A percentile compares a stretch with the other conserved stretches of the same genome.
These are phyloP conservation scores for Pyropia haitanensis DNA, from an alignment of 23 red algal genomes.

Conservation along the genomic window DNA sequence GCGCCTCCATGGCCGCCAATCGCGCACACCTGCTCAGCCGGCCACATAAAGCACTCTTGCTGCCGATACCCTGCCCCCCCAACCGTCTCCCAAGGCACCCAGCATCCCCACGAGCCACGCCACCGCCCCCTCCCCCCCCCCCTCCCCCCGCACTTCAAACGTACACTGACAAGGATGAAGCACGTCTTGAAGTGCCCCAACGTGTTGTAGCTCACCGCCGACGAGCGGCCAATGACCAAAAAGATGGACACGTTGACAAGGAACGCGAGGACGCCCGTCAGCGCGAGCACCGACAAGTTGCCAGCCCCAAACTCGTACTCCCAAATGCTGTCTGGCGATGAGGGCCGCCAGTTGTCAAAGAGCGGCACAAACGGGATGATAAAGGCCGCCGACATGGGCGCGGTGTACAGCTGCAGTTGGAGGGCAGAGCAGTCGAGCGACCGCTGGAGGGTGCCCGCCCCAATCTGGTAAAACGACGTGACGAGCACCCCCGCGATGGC, in stretches of 20 bases:
- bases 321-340: slow-evolving; percentile 63
- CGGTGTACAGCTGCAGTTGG: slow-evolving; percentile 80
- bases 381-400: slow-evolving; percentile 73
- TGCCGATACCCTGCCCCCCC: too few relatives aligned
- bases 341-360: slow-evolving; percentile 54
- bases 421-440: slow-evolving; percentile 67
- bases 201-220: slow-evolving; percentile 83
- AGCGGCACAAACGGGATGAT: slow-evolving; percentile 75
- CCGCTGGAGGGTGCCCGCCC: slow-evolving; percentile 90
- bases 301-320: slow-evolving; percentile 53
- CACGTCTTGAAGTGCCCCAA: slow-evolving; percentile 86
- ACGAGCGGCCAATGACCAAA: slow-evolving; percentile 78
- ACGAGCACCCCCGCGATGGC: slow-evolving; percentile 79
- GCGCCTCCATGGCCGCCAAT: too few relatives aligned
- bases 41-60: too few relatives aligned
- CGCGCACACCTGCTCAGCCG: too few relatives aligned
- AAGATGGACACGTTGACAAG: slow-evolving; percentile 93
- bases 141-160: too few relatives aligned
- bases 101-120: too few relatives aligned
- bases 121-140: too few relatives aligned
- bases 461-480: slow-evolving; percentile 90
- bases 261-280: slow-evolving; percentile 75
- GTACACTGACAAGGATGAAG: slow-evolving; percentile 32
- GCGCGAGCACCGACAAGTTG: slow-evolving; percentile 25
- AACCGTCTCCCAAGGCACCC: too few relatives aligned